Evolutionary conservation across 2,329 filamentous ascomycete genomes (phyloP), one percentile per base, ranked within the genome.

Genomic region (Xylariaceae sp.): DNA sequence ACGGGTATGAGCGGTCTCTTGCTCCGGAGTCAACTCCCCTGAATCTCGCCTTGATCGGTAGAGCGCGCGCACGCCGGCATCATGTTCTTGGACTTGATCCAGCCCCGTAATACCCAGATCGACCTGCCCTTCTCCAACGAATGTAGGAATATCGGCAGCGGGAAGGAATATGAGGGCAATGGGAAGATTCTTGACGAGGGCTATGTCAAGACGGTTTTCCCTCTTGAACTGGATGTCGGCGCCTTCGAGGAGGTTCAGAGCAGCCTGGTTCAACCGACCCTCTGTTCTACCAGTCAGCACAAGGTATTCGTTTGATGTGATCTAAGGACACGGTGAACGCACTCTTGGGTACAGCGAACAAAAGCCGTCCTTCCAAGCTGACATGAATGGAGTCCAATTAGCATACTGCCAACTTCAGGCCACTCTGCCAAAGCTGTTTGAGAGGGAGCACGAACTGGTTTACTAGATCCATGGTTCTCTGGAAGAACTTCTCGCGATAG

Each of bases 261-360:
- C 85, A 54, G 89, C 84, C 74, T 90, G 83, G 73, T 96, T 88
- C 51, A 99, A 85, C 53, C 94, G 89, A 60, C 94, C 94, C 87
- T 99, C 91, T 95, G 67, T 39, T 36, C 55, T 47, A 51, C 45
- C 44, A 51, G 37, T 60, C 36, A 59, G 54, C 43, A 2, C 29
- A 29, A 26, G 13, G 48, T 10, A 4, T 30, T 30, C 7, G 60
- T 66, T 60, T 67, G 65, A 51, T 55, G 49, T 43, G 32, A 37
- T 26, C 15, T 16, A 12, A 29, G 47, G 10, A 45, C 15, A 42
- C 40, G 15, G 36, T 32, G 21, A 32, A 84, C 88, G 78, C 77
- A 92, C 90, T 99, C 77, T 99, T 99, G 57, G 94, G 94, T n/a
- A 99, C 89, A 58, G 94, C 94, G 70, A 99, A 96, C 59, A 97